phyloP scores from a whole-genome alignment of 208 protist species.

The Leishmania martiniquensis region DNA sequence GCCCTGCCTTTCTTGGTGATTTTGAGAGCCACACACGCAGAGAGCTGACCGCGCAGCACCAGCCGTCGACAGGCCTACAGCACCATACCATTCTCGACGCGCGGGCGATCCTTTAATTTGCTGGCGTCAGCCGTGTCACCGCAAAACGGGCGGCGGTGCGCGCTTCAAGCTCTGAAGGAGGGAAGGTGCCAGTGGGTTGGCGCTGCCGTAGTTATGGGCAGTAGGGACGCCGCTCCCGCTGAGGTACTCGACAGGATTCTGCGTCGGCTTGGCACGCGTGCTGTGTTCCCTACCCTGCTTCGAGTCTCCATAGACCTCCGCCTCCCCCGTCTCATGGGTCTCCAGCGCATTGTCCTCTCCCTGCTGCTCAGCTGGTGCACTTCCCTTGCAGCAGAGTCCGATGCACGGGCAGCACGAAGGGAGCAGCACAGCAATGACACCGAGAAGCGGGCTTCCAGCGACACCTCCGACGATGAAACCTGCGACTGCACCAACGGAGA shows the following conservation, averaged over 20 bases:
- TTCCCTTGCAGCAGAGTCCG: background rate
- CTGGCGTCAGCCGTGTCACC: slow-evolving; percentile 17
- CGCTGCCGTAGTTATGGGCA: background rate
- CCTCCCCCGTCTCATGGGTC: background rate
- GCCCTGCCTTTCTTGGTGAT: slow-evolving; percentile 19
- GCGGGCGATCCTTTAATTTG: slow-evolving; percentile 14
- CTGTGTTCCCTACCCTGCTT: background rate
- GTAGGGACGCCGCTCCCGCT: background rate
- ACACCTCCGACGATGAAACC: background rate
- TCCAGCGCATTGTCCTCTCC: background rate
- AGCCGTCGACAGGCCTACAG: slow-evolving; percentile 35
- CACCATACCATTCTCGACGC: slow-evolving; percentile 24
- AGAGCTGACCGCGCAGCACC: slow-evolving; percentile 31
- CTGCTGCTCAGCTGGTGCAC: too few relatives aligned
- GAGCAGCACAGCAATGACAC: background rate
- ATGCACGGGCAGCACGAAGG: background rate
- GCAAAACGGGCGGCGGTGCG: background rate
- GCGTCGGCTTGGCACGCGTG: background rate
- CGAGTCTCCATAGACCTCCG: background rate
- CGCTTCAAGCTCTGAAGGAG: background rate
- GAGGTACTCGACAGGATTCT: background rate
- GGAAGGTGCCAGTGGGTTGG: slow-evolving; percentile 16
- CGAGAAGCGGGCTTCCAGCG: background rate
- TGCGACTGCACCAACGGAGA: background rate
- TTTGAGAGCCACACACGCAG: slow-evolving; percentile 23